Conservation (phyloP, 2,329 filamentous ascomycete species). For the Mycosphaerella arachidis region DNA sequence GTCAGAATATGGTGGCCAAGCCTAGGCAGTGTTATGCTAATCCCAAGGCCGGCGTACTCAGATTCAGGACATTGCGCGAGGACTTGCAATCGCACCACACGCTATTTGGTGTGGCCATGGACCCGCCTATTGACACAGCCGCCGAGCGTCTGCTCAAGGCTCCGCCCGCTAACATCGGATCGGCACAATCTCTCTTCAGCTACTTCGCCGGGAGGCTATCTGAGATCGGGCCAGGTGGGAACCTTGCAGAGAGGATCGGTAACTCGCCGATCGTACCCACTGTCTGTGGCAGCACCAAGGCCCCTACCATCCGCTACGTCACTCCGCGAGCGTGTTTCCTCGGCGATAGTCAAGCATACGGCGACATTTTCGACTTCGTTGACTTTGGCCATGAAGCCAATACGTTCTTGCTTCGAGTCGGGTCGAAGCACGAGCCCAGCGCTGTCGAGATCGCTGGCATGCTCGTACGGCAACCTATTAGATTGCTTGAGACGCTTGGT, state of each 20-base stretch:
- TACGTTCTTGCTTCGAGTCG: slow-evolving; percentile 79
- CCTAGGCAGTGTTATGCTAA: slow-evolving; percentile 82
- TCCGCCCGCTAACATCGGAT: slow-evolving; percentile 63
- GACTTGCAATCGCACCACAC: slow-evolving; percentile 76
- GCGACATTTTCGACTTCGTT: slow-evolving; percentile 93
- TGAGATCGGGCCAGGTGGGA: slow-evolving; percentile 60
- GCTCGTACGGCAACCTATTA: slow-evolving; percentile 76
- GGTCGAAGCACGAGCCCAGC: slow-evolving; percentile 86
- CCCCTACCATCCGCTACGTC: slow-evolving; percentile 49
- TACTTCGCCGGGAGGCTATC: slow-evolving; percentile 76
- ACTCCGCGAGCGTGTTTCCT: slow-evolving; percentile 75
- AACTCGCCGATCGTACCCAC: slow-evolving; percentile 71
- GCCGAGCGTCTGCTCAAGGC: slow-evolving; percentile 66
- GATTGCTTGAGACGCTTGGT: slow-evolving; percentile 74
- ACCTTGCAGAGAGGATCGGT: slow-evolving; percentile 57
- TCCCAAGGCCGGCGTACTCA: slow-evolving; percentile 67
- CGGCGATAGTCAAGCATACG: slow-evolving; percentile 67
- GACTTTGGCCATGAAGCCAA: slow-evolving; percentile 88
- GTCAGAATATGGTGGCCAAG: slow-evolving; percentile 53
- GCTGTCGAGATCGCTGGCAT: slow-evolving; percentile 78
- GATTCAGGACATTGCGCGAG: slow-evolving; percentile 70
- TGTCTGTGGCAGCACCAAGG: slow-evolving; percentile 20
- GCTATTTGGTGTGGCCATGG: slow-evolving; percentile 79
- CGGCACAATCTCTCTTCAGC: slow-evolving; percentile 69
- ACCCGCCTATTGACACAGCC: slow-evolving; percentile 75